Conservation (phyloP, 2,329 filamentous ascomycete species). For the Herpomyces periplanetae region DNA sequence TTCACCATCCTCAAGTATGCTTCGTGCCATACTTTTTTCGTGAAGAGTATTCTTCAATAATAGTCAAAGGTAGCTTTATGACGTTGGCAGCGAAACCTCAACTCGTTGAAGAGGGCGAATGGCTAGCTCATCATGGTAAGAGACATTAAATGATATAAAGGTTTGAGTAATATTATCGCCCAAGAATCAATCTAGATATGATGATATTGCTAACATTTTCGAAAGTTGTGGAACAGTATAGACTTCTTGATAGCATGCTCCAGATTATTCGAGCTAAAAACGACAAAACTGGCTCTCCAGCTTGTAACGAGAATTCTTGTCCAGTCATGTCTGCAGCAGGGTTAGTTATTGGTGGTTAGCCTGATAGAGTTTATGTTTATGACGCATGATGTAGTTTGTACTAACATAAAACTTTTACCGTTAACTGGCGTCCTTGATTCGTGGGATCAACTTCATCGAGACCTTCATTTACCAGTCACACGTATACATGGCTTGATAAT, state of each 20-base stretch:
- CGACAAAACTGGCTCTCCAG: constrained; percentile 24
- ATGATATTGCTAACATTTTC: constrained; percentile 2
- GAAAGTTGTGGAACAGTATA: constrained; percentile 61
- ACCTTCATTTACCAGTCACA: constrained; percentile 32
- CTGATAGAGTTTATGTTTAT: not conserved
- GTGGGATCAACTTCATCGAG: too few species aligned
- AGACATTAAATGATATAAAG: constrained; percentile 1
- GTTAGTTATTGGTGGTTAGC: constrained; percentile 15
- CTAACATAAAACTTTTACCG: constrained; percentile 1
- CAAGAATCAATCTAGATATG: not conserved
- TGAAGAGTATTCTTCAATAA: constrained; percentile 34
- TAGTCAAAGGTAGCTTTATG: constrained; percentile 92
- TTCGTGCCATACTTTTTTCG: constrained; percentile 39
- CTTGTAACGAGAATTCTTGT: constrained; percentile 51
- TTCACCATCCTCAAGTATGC: too few species aligned
- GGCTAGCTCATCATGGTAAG: constrained; percentile 73
- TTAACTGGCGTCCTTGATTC: not conserved
- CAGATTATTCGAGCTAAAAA: constrained; percentile 58
- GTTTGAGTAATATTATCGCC: constrained; percentile 3
- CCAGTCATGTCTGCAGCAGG: constrained; percentile 74
- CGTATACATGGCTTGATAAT: constrained; percentile 80
- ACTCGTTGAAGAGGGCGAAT: constrained; percentile 73
- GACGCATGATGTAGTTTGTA: constrained; percentile 3
- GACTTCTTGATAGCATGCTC: constrained; percentile 56
- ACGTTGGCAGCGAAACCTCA: constrained; percentile 68